Percentiles rank a stretch among this genome's conserved stretches.
Conservation (phyloP, 164 flowering plant species). For the Tetrastigma voinierianum region DNA sequence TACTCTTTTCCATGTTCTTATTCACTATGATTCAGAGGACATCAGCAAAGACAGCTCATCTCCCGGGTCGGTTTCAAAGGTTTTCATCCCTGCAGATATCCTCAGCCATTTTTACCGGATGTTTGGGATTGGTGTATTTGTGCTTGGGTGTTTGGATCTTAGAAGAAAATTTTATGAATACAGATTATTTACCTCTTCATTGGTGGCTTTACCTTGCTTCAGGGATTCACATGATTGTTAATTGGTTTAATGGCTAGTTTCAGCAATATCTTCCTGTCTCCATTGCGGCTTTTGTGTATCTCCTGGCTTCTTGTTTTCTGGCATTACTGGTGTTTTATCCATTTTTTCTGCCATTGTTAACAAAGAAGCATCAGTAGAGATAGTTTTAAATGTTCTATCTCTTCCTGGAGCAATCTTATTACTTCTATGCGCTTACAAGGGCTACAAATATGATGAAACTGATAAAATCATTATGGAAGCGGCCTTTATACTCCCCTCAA, state of each 20-base stretch:
- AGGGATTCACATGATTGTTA: constrained; percentile 39
- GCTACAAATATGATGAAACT: constrained; percentile 20
- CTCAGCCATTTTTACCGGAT: constrained; percentile 39
- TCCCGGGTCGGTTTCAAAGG: constrained; percentile 11
- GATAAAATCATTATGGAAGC: constrained; percentile 6
- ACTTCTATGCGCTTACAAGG: constrained; percentile 29
- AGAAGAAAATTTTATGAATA: constrained; percentile 27
- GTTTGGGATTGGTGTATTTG: constrained; percentile 39
- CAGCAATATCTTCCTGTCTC: constrained; percentile 18
- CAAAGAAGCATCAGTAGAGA: constrained; percentile 18
- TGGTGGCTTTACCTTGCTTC: constrained; percentile 23
- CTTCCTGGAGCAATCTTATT: constrained; percentile 42
- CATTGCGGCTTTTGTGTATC: constrained; percentile 22
- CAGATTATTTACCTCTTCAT: constrained; percentile 17
- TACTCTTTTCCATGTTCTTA: constrained; percentile 32
- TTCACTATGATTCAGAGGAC: constrained; percentile 20
- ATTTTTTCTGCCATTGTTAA: constrained; percentile 21
- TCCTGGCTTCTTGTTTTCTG: constrained; percentile 31
- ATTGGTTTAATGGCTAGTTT: constrained; percentile 29
- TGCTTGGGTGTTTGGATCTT: constrained; percentile 34
- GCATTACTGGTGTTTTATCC: constrained; percentile 25
- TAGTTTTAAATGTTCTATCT: constrained; percentile 32
- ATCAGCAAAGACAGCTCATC: constrained; percentile 15
- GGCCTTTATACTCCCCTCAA: constrained; percentile 38
- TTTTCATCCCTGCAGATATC: constrained; percentile 30